Conservation (phyloP, 495 filamentous ascomycete species). For the Neurospora sublineolata region DNA sequence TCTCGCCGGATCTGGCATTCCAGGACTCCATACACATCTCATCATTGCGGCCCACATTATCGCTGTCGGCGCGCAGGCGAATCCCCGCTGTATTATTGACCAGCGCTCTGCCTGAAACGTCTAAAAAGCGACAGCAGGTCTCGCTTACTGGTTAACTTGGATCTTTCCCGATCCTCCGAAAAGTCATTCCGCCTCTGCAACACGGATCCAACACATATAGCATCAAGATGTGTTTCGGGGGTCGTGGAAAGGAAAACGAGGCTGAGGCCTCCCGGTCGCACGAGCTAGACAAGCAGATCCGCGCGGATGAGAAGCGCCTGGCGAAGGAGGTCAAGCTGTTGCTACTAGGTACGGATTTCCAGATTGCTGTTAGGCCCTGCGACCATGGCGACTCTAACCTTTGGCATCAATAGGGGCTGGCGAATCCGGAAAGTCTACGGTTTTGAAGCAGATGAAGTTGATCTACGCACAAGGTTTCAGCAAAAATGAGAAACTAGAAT, state of each 20-base stretch:
- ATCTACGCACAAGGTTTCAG: conserved; percentile 92
- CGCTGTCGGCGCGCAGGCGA: background rate
- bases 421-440: conserved; percentile 95
- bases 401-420: conserved; percentile 61
- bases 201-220: background rate
- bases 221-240: conserved; percentile 53
- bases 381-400: background rate
- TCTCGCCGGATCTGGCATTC: background rate
- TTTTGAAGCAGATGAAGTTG: conserved; percentile 98
- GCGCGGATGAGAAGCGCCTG: conserved; percentile 71
- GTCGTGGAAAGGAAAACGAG: conserved; percentile 38
- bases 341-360: conserved; percentile 53
- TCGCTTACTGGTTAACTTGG: background rate
- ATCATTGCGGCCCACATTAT: background rate
- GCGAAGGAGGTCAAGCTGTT: conserved; percentile 73
- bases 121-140: background rate
- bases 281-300: conserved; percentile 67
- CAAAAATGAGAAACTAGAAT: conserved; percentile 81
- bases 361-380: background rate
- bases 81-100: background rate
- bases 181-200: background rate
- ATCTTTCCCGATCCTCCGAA: background rate
- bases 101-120: background rate
- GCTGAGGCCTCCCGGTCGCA: conserved; percentile 39
- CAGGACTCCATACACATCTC: background rate